Conservation (phyloP, 192 early-diverging fungal species). For the Mortierella claussenii region DNA sequence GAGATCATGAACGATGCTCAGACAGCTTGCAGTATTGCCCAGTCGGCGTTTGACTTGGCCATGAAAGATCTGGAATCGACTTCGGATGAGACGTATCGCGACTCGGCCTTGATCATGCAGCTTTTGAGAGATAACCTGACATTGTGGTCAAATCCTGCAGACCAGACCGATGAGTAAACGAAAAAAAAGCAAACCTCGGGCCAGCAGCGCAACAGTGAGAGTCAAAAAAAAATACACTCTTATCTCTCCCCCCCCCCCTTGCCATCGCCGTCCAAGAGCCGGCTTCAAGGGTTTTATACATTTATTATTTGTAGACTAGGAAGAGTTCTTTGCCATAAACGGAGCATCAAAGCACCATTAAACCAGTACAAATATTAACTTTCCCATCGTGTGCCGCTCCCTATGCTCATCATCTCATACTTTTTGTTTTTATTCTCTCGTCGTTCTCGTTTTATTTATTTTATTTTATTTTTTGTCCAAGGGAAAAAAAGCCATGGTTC, state of each 20-base stretch:
- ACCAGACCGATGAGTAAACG: slow-evolving; percentile 10
- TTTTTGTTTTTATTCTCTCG: not conserved
- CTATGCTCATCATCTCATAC: too few species aligned
- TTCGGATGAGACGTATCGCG: slow-evolving; percentile 96
- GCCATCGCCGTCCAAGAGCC: too few species aligned
- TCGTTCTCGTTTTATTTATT: not conserved
- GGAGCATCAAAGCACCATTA: too few species aligned
- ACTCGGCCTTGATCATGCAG: slow-evolving; percentile 98
- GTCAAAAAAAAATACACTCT: slow-evolving; percentile 1
- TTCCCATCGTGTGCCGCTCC: too few species aligned
- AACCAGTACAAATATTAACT: too few species aligned
- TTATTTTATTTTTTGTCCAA: not conserved
- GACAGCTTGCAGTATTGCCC: slow-evolving; percentile 89
- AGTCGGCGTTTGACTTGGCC: slow-evolving; percentile 96
- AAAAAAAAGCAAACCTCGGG: not conserved
- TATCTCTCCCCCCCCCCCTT: too few species aligned
- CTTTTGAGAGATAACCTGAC: slow-evolving; percentile 96
- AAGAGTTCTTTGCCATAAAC: too few species aligned
- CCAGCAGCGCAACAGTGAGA: too few species aligned
- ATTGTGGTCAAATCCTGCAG: slow-evolving; percentile 86
- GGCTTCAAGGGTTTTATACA: too few species aligned
- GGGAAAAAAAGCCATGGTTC: too few species aligned
- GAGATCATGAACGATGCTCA: slow-evolving; percentile 97
- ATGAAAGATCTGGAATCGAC: slow-evolving; percentile 95
- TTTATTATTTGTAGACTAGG: too few species aligned